phyloP scores from a whole-genome alignment of 2,329 filamentous ascomycete genomes.

The Apiospora marii region DNA sequence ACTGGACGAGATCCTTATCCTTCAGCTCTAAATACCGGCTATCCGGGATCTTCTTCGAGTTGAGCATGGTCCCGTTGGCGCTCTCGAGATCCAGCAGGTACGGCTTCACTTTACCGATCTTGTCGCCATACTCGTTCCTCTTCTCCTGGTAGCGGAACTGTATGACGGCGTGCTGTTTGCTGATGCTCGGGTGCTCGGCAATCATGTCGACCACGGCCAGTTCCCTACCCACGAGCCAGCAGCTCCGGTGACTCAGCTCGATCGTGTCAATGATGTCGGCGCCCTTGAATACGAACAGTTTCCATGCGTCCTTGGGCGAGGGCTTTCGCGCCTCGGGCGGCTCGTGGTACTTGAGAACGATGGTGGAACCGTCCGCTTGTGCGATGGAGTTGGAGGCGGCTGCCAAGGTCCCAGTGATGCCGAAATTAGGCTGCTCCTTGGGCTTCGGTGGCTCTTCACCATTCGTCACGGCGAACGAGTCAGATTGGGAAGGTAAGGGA shows the following conservation, averaged over 20 bases:
- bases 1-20: constrained; percentile 87
- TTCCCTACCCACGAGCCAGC: constrained; percentile 91
- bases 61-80: constrained; percentile 87
- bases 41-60: constrained; percentile 75
- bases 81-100: constrained; percentile 95
- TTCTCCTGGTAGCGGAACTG: constrained; percentile 90
- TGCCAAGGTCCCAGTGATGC: constrained; percentile 80
- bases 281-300: constrained; percentile 91
- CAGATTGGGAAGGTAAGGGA: constrained; percentile 66
- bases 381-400: constrained; percentile 83
- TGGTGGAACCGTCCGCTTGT: constrained; percentile 74
- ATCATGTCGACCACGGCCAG: constrained; percentile 80
- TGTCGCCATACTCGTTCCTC: constrained; percentile 87
- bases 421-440: constrained; percentile 90
- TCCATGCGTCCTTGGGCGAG: constrained; percentile 79
- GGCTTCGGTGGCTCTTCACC: constrained; percentile 62
- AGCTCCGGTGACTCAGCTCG: constrained; percentile 77
- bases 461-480: constrained; percentile 64
- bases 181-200: constrained; percentile 90
- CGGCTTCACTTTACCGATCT: constrained; percentile 78
- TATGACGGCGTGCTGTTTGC: constrained; percentile 93
- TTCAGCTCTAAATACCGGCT: constrained; percentile 86
- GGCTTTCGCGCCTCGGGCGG: constrained; percentile 92
- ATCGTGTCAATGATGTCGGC: constrained; percentile 82
- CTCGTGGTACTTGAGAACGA: constrained; percentile 95